These are phyloP conservation scores for Boletus sp. DNA, from an alignment of 768 basidiomycete species.

Conservation along the genomic window DNA sequence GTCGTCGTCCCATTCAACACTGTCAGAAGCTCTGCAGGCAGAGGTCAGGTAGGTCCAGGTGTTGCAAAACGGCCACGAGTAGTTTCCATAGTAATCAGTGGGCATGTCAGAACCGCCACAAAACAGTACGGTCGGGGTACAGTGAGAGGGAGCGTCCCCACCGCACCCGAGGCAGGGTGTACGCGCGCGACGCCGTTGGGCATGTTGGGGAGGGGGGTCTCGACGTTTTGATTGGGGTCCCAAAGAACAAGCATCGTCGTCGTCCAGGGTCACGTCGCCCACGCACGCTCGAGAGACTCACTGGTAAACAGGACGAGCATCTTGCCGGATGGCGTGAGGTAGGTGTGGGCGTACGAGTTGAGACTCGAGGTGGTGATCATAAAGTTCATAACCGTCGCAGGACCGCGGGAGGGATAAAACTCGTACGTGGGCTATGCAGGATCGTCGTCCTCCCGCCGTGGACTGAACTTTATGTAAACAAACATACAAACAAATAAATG, in stretches of 20 bases:
- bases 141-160: constrained; percentile 92
- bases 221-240: constrained; percentile 54
- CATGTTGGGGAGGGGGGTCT: constrained; percentile 69
- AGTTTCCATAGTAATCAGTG: constrained; percentile 72
- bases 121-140: constrained; percentile 80
- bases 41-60: too few relatives aligned
- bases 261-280: not conserved
- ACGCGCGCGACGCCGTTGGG: constrained; percentile 72
- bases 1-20: too few relatives aligned
- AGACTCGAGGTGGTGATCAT: constrained; percentile 70
- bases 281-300: constrained; percentile 35
- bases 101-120: constrained; percentile 88
- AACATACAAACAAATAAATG: too few relatives aligned
- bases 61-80: constrained; percentile 68
- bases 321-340: constrained; percentile 69
- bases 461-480: too few relatives aligned
- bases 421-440: constrained; percentile 70
- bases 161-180: constrained; percentile 87
- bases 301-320: constrained; percentile 69
- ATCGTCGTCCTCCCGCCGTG: too few relatives aligned
- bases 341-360: constrained; percentile 74
- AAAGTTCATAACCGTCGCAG: constrained; percentile 56
- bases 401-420: constrained; percentile 66
- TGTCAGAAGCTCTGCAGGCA: too few relatives aligned
- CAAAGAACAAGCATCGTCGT: constrained; percentile 40